A percentile compares a stretch with the other conserved stretches of the same genome.
These are phyloP conservation scores for Aurinia saxatilis DNA, from an alignment of 345 rosid species.

Conservation along the genomic window DNA sequence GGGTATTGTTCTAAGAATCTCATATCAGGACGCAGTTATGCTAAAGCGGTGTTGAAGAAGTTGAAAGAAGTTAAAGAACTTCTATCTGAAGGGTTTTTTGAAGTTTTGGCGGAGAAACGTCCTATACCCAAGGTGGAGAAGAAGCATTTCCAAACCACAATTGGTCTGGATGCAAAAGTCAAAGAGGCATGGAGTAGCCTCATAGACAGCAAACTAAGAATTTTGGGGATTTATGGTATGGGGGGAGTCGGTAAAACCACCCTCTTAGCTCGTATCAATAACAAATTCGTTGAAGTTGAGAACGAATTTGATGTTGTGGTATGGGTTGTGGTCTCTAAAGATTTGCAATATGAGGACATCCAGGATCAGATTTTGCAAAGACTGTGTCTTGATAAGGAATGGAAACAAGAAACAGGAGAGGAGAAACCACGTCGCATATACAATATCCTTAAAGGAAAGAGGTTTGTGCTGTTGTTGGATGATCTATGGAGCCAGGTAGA, in stretches of 20 bases:
- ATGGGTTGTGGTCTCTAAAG: constrained; percentile 12
- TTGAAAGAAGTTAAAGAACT: neutral
- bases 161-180: neutral
- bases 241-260: constrained; percentile 20
- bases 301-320: neutral
- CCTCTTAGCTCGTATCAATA: constrained; percentile 11
- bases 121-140: neutral
- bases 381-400: neutral
- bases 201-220: neutral
- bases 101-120: neutral
- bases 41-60: neutral
- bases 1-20: neutral
- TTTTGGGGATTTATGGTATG: constrained; percentile 9
- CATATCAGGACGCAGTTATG: neutral
- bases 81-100: neutral
- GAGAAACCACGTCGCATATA: neutral
- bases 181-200: neutral
- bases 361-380: constrained; percentile 9
- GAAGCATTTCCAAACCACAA: neutral
- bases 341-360: neutral
- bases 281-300: neutral
- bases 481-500: constrained; percentile 9
- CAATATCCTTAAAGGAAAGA: neutral
- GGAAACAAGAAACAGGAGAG: neutral
- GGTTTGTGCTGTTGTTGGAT: neutral